A percentile compares a stretch with the other conserved stretches of the same genome.
Evolutionary conservation across 2,329 filamentous ascomycete genomes (phyloP).

Genomic region (Clathrospora elynae): DNA sequence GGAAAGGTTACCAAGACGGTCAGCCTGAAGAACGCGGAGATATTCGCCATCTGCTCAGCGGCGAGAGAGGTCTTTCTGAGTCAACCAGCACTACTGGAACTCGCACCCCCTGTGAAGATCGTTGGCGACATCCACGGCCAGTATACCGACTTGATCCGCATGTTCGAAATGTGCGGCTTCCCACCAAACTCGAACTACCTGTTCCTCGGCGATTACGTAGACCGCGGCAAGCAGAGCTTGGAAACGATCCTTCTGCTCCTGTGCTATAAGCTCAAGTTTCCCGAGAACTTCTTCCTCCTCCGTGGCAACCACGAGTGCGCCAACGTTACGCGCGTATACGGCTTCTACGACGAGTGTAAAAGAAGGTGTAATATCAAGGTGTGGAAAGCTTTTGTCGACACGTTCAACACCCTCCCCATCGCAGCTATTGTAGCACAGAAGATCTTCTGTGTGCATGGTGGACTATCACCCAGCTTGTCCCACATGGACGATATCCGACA

Average conservation of each 20-base stretch:
- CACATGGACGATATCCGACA: slow-evolving; percentile 99
- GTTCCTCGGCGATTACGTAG: slow-evolving; percentile 95
- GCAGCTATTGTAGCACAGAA: slow-evolving; percentile 96
- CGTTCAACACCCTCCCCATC: slow-evolving; percentile 93
- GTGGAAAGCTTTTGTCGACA: slow-evolving; percentile 97
- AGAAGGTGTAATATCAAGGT: slow-evolving; percentile 94
- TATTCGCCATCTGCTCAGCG: slow-evolving; percentile 87
- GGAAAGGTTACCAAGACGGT: slow-evolving; percentile 98
- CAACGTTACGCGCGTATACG: slow-evolving; percentile 93
- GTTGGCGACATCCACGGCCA: slow-evolving; percentile 97
- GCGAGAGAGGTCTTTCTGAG: slow-evolving; percentile 87
- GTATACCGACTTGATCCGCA: slow-evolving; percentile 91
- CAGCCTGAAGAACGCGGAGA: slow-evolving; percentile 96
- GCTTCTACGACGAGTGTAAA: slow-evolving; percentile 99
- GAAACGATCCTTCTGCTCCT: slow-evolving; percentile 92
- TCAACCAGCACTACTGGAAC: slow-evolving; percentile 88
- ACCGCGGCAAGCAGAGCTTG: slow-evolving; percentile 92
- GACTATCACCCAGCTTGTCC: slow-evolving; percentile 84
- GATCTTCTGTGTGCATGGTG: slow-evolving; percentile 97
- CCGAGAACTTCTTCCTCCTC: slow-evolving; percentile 95
- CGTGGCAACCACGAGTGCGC: slow-evolving; percentile 97
- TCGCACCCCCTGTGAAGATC: slow-evolving; percentile 95
- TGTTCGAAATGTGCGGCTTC: slow-evolving; percentile 99
- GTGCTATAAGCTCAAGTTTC: slow-evolving; percentile 97
- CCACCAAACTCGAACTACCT: slow-evolving; percentile 90